Conservation (phyloP, 768 basidiomycete genomes). For the Mycena indigotica region DNA sequence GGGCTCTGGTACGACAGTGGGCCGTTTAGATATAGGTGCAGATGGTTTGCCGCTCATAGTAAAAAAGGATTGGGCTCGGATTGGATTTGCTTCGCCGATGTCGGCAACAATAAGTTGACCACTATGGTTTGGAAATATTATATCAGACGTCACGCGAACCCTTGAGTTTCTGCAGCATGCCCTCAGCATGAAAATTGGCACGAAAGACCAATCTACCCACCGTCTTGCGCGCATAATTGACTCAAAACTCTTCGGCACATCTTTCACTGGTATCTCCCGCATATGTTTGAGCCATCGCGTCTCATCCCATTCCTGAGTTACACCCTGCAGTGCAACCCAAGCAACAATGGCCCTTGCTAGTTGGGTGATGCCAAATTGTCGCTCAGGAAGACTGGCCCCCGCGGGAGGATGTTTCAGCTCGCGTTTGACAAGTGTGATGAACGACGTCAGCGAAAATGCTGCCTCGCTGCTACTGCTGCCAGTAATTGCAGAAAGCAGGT, state of each 20-base stretch:
- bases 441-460: slow-evolving; percentile 78
- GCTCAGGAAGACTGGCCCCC: slow-evolving; percentile 56
- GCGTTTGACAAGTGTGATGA: slow-evolving; percentile 76
- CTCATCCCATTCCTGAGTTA: slow-evolving; percentile 82
- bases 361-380: slow-evolving; percentile 63
- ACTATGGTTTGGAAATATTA: slow-evolving; percentile 64
- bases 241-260: slow-evolving; percentile 36
- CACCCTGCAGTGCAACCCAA: slow-evolving; percentile 80
- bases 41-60: slow-evolving; percentile 7
- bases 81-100: slow-evolving; percentile 61
- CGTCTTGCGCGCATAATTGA: slow-evolving; percentile 35
- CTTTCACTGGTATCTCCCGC: slow-evolving; percentile 65
- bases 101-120: slow-evolving; percentile 82
- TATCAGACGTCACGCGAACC: slow-evolving; percentile 71
- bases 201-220: slow-evolving; percentile 26
- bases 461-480: slow-evolving; percentile 77
- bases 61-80: slow-evolving; percentile 35
- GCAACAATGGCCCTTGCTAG: slow-evolving; percentile 72
- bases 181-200: not conserved
- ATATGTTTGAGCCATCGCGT: slow-evolving; percentile 66
- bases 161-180: slow-evolving; percentile 48
- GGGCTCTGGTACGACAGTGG: slow-evolving; percentile 6
- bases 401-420: slow-evolving; percentile 67
- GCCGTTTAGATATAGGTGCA: slow-evolving; percentile 1
- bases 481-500: slow-evolving; percentile 70